phyloP scores from a whole-genome alignment of 129 eudicot genomes.

The Smallanthus sonchifolius region DNA sequence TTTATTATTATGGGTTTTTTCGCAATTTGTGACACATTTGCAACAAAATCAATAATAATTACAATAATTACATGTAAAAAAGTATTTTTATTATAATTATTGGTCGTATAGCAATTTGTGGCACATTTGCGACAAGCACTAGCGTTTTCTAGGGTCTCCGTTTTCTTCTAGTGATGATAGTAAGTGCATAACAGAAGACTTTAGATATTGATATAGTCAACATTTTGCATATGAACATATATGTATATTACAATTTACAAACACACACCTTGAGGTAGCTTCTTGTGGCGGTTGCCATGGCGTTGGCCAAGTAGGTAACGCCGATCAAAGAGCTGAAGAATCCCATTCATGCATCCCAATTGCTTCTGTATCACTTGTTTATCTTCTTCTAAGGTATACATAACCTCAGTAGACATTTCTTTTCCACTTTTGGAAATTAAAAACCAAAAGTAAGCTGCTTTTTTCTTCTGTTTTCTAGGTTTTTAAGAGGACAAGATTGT shows the following conservation, averaged over 20 bases:
- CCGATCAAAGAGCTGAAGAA: slow-evolving; percentile 76
- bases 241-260: background rate
- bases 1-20: no score
- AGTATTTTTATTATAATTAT: no score
- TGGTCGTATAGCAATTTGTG: no score
- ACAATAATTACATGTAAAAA: no score
- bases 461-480: background rate
- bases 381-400: slow-evolving; percentile 42
- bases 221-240: background rate
- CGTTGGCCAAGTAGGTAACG: slow-evolving; percentile 53
- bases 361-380: slow-evolving; percentile 60
- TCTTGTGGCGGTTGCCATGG: slow-evolving; percentile 37
- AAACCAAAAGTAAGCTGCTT: background rate
- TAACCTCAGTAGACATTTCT: slow-evolving; percentile 55
- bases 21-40: no score
- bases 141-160: no score
- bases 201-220: background rate
- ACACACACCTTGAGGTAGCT: slow-evolving; percentile 31
- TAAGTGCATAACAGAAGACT: background rate
- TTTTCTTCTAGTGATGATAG: no score
- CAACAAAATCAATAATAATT: no score
- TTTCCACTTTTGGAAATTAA: slow-evolving; percentile 1
- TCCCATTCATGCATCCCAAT: slow-evolving; percentile 90
- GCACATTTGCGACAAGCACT: no score
- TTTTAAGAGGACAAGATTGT: slow-evolving; percentile 28